Evolutionary conservation across 352 stramenopile species (phyloP).

Genomic region (Pythium graminicola): DNA sequence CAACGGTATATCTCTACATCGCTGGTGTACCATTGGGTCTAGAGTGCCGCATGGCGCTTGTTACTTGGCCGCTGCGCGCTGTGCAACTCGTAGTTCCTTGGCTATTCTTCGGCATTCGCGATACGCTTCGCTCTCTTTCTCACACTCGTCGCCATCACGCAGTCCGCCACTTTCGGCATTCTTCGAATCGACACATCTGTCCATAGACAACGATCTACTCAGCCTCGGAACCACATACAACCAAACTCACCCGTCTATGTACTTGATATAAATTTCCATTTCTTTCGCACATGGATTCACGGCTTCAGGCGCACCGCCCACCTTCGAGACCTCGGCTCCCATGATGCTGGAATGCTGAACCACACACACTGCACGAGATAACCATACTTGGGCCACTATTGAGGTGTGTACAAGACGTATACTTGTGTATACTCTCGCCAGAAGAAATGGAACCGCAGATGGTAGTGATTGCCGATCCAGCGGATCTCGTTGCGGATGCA

Average conservation of each 20-base stretch:
- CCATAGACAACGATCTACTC: neutral
- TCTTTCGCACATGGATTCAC: constrained; percentile 45
- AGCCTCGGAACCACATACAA: neutral
- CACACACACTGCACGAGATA: neutral
- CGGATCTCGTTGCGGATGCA: constrained; percentile 19
- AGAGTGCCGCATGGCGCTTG: neutral
- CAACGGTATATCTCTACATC: no score
- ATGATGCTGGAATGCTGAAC: constrained; percentile 20
- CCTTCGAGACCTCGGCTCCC: constrained; percentile 58
- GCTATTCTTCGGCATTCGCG: constrained; percentile 30
- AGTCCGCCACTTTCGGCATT: constrained; percentile 31
- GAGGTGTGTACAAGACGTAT: constrained; percentile 1
- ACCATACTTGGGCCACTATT: neutral
- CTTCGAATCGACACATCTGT: constrained; percentile 35
- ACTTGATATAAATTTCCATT: constrained; percentile 77
- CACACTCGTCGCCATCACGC: constrained; percentile 36
- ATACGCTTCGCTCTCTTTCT: constrained; percentile 36
- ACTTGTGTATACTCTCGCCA: neutral
- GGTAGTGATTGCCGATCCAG: constrained; percentile 11
- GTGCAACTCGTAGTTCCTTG: constrained; percentile 25
- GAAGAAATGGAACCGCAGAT: constrained; percentile 5
- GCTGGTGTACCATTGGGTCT: no score
- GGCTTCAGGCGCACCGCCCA: constrained; percentile 8
- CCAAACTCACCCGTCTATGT: constrained; percentile 15
- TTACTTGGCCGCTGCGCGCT: constrained; percentile 13